Base-by-base conservation (phyloP, 2,329 filamentous ascomycete genomes). In the Penicillium sp. region DNA sequence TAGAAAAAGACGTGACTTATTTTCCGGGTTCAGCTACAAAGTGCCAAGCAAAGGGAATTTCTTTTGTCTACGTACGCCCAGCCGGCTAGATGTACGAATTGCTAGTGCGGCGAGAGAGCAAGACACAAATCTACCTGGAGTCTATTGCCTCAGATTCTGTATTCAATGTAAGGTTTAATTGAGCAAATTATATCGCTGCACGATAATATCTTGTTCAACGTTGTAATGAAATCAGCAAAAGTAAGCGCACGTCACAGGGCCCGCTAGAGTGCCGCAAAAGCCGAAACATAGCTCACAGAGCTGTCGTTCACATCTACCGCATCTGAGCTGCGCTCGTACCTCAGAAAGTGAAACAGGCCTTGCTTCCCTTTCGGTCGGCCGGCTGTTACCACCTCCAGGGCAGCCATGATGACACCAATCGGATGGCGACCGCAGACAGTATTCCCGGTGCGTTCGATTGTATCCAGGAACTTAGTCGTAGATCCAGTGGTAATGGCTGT, bases 341-440 rank as follows among this genome's bases (percentile, higher is more conserved):
- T 82, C 55, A 96, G 82, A 68, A 98, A 91, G 65, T 83, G 86
- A 74, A 98, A 96, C 52, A 73, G 80, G 4, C 85, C 80, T 56
- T 75, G 75, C 52, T 67, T 67, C 60, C 73, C 70, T 10, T 72
- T 71, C 26, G 68, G 64, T 52, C 79, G 75, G 22, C 73, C 70
- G 1, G 53, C 58, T 10, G 76, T 73, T 31, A 90, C 70, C 48
- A 81, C 77, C 76, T 97, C 93, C 58, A 98, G 75, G 0, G 89
- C 92, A 0, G 93, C 91, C 91, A 99, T 92, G 37, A 90, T 84
- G 4, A 98, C 88, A 0, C 95, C 93, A 66, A 99, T 98, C 0
- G 95, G 95, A 77, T 99, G 95, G 48, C 93, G 82, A 3, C 95
- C 95, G 69, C 95, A 99, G 0, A 99, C 91, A 0, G 95, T 97